These are phyloP conservation scores for Spatholobus suberectus DNA, from an alignment of 306 rosid genomes.

Conservation along the genomic window DNA sequence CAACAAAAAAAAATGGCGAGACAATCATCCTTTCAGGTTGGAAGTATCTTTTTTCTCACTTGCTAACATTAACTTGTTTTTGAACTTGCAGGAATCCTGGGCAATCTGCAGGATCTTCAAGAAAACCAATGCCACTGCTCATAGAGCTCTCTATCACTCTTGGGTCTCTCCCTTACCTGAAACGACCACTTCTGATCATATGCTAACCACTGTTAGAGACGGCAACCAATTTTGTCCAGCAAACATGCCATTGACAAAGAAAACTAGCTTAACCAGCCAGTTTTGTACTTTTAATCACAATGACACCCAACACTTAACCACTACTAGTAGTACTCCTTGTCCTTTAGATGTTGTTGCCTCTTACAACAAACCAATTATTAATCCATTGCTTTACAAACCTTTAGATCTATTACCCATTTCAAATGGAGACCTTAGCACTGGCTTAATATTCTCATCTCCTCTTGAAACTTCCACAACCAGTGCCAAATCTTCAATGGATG, in stretches of 20 bases:
- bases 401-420: conserved; percentile 51
- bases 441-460: conserved; percentile 52
- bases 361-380: conserved; percentile 51
- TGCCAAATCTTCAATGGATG: conserved; percentile 51
- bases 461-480: conserved; percentile 36
- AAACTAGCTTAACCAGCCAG: conserved; percentile 46
- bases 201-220: conserved; percentile 43
- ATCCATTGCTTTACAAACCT: conserved; percentile 48
- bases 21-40: neutral
- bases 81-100: conserved; percentile 82
- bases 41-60: neutral
- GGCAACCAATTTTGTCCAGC: conserved; percentile 48
- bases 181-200: conserved; percentile 44
- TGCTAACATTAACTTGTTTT: neutral
- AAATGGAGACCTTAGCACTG: conserved; percentile 49
- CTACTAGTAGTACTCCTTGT: conserved; percentile 22
- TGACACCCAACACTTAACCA: conserved; percentile 46
- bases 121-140: conserved; percentile 80
- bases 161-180: conserved; percentile 70
- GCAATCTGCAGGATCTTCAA: conserved; percentile 97
- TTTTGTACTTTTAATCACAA: conserved; percentile 43
- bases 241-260: conserved; percentile 48
- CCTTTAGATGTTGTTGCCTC: conserved; percentile 50
- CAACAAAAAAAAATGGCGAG: no score
- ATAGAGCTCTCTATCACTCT: conserved; percentile 77